phyloP scores from a whole-genome alignment of 169 alveolate genomes.

The Cystoisospora suis region DNA sequence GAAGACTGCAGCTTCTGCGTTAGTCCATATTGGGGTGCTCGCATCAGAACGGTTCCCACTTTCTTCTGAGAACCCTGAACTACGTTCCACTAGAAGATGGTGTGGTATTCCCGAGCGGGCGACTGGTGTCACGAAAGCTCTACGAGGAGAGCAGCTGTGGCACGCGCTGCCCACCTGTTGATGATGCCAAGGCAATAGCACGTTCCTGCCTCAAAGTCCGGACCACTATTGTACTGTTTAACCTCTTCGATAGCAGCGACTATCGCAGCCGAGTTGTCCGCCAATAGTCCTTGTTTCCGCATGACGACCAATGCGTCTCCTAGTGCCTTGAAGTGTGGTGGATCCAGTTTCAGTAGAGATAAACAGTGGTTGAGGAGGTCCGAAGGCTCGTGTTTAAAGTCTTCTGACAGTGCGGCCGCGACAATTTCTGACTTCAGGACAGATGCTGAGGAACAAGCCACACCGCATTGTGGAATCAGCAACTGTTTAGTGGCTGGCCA shows the following conservation, averaged over 20 bases:
- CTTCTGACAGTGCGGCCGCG: not conserved
- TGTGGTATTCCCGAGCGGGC: too few relatives aligned
- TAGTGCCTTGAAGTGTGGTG: slow-evolving; percentile 15
- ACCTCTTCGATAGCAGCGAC: not conserved
- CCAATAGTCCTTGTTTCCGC: not conserved
- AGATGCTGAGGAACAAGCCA: slow-evolving; percentile 11
- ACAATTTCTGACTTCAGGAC: not conserved
- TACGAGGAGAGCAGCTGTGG: too few relatives aligned
- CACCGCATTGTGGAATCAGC: too few relatives aligned
- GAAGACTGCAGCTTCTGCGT: too few relatives aligned
- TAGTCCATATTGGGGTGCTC: too few relatives aligned
- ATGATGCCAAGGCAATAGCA: slow-evolving; percentile 4
- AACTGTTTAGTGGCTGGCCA: too few relatives aligned
- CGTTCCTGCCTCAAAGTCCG: slow-evolving; percentile 2
- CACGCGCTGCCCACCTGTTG: slow-evolving; percentile 21
- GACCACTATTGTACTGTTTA: not conserved
- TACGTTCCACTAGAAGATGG: too few relatives aligned
- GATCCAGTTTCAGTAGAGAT: not conserved
- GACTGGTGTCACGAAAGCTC: too few relatives aligned
- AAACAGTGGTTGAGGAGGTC: slow-evolving; percentile 26
- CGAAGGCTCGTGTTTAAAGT: not conserved
- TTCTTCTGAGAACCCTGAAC: too few relatives aligned
- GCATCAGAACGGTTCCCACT: too few relatives aligned
- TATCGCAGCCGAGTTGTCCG: not conserved
- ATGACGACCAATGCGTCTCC: not conserved